A percentile compares a stretch with the other conserved stretches of the same genome.
These are phyloP conservation scores for Candida cerambycidarum DNA, from an alignment of 805 yeast species.

Conservation along the genomic window DNA sequence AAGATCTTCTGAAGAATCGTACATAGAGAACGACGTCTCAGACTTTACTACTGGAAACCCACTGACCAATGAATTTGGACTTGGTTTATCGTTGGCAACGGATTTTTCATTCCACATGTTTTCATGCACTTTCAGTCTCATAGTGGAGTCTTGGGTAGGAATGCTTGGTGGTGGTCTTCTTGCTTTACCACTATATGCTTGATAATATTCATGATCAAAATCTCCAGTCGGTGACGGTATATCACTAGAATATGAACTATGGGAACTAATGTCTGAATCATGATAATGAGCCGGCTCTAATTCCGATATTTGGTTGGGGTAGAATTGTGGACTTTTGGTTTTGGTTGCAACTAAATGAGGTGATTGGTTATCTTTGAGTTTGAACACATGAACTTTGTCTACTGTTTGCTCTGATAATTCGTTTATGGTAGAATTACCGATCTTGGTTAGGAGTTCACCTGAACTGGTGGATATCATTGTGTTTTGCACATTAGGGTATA, in stretches of 20 bases:
- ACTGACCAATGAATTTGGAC: background rate
- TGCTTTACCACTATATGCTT: constrained; percentile 4
- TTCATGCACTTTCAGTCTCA: constrained; percentile 17
- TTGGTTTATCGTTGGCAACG: background rate
- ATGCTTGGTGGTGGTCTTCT: constrained; percentile 18
- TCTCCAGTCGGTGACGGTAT: constrained; percentile 1
- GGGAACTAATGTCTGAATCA: constrained; percentile 16
- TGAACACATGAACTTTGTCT: constrained; percentile 3
- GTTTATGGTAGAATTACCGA: constrained; percentile 17
- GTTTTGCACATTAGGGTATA: background rate
- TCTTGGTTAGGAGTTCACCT: constrained; percentile 29
- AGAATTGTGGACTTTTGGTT: constrained; percentile 4
- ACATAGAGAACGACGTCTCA: background rate
- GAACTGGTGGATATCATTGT: constrained; percentile 14
- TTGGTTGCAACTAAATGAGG: constrained; percentile 11
- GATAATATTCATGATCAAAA: background rate
- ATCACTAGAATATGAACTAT: constrained; percentile 10
- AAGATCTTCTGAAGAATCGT: background rate
- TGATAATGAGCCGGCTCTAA: constrained; percentile 13
- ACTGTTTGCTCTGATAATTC: constrained; percentile 9
- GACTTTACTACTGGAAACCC: background rate
- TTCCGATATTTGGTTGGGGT: background rate
- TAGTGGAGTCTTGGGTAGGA: constrained; percentile 16
- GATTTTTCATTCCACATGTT: constrained; percentile 15
- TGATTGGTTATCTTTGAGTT: constrained; percentile 6